These are phyloP conservation scores for Nothophaeocryptopus gaeumannii DNA, from an alignment of 2,329 filamentous ascomycete genomes.

Conservation along the genomic window DNA sequence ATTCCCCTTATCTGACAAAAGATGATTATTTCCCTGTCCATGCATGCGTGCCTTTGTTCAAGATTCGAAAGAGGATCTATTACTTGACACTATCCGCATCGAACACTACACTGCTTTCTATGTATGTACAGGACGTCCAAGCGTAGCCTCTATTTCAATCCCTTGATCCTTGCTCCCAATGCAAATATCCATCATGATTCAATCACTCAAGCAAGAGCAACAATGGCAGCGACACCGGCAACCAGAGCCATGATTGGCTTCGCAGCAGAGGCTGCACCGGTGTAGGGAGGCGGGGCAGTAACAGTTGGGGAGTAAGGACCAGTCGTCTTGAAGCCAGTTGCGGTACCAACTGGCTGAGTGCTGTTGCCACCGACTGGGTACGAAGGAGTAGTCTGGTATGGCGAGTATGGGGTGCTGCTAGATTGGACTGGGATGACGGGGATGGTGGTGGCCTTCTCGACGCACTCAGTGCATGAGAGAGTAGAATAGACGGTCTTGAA, in stretches of 20 bases:
- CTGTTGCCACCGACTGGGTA: background rate
- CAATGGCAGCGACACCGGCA: slow-evolving; percentile 15
- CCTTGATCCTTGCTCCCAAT: too few relatives aligned
- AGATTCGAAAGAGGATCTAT: too few relatives aligned
- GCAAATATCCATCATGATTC: background rate
- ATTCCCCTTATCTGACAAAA: too few relatives aligned
- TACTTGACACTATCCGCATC: too few relatives aligned
- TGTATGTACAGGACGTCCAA: too few relatives aligned
- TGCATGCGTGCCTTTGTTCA: too few relatives aligned
- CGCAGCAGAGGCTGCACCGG: slow-evolving; percentile 9
- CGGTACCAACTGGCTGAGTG: too few relatives aligned
- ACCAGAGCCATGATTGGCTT: slow-evolving; percentile 16
- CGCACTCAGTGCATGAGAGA: slow-evolving; percentile 8
- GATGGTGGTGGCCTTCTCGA: slow-evolving; percentile 5
- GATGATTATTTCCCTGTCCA: too few relatives aligned
- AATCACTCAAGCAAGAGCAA: slow-evolving; percentile 11
- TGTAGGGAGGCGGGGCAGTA: slow-evolving; percentile 1
- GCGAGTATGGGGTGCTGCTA: background rate
- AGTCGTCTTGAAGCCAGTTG: too few relatives aligned
- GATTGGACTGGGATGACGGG: slow-evolving; percentile 7
- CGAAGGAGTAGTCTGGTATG: background rate
- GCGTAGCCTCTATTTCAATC: too few relatives aligned
- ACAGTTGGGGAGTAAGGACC: background rate
- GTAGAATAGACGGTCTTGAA: slow-evolving; percentile 7
- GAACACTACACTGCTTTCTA: too few relatives aligned